Base-by-base conservation (phyloP, 208 protist genomes). In the Porcisia hertigi region DNA sequence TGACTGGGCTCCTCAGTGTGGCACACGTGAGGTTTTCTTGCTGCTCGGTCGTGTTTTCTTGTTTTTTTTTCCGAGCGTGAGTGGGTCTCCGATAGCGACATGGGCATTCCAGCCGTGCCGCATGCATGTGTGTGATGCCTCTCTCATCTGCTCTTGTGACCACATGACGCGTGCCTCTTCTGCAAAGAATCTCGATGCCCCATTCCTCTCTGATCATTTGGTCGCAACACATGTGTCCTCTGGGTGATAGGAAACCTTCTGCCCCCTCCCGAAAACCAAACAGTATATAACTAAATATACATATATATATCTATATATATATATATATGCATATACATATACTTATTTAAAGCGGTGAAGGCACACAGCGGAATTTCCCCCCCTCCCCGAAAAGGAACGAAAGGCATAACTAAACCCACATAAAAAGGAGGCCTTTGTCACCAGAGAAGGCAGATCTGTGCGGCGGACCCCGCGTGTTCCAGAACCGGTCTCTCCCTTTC, bases 401-500 rank as follows among this genome's bases (percentile, higher is more conserved):
- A 49, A 52, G 23, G 34, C 11, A 18, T 30, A 71, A 39, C 1
- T 57, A 71, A 16, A 23, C 47, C 14, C 2, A n/a, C 25, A 12
- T 39, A 71, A 43, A 4, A 34, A 30, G 57, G 14, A 14, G 25
- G 23, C 66, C 8, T 36, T 34, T 20, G 4, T 57, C 49, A 36
- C 20, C 47, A 49, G 66, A 67, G 63, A 67, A 67, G 47, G 34
- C 41, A 36, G 23, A 67, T 67, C 41, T 34, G 41, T 18, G 20
- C 41, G 25, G 20, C 11, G 2, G 63, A 36, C 9, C 7, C 41
- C n/a, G 36, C 41, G 20, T 67, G 63, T 49, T 47, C 3, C 11
- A 52, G 63, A 16, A 49, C 41, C 9, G 63, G 41, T 36, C 41
- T 67, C 6, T 65, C 60, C 41, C 14, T 79, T 69, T 58, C 43